Base-by-base conservation (phyloP, 202 grass and related monocot genomes). In the Digitaria exilis region DNA sequence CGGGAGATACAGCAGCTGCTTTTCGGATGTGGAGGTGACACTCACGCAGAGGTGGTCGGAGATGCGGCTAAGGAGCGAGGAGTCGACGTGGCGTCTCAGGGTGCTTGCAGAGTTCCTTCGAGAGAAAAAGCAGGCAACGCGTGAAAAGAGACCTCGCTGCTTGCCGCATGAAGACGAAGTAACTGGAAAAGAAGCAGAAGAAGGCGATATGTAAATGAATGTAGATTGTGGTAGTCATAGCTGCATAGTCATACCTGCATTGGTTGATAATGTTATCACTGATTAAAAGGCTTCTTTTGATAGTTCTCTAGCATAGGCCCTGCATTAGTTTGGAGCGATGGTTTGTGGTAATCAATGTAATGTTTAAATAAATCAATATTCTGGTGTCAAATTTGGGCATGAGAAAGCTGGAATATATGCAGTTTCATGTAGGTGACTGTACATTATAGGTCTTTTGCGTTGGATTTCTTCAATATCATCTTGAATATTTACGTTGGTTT, bases 11-110 rank as follows among this genome's bases (percentile, higher is more conserved):
- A 76, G 3, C 24, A 29, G 44, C 55, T 89, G 21, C 77, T 92
- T 92, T 0, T 22, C 66, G 1, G 34, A 35, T 0, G 90, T 84
- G 29, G 79, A 89, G 81, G 90, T 83, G 59, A 88, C 90, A 0
- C 79, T n/a, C 75, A 13, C n/a, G 86, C 75, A 2, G 86, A 87
- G 59, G 83, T 87, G n/a, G 58, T 81, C 78, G 5, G 82, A 89
- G 74, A 77, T 74, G 79, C 39, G 86, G 73, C 87, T 89, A 45
- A 51, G 86, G 79, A 92, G 75, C 19, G 81, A 88, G 21, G 43
- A 85, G 31, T 43, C 56, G 67, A 82, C 22, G 44, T 82, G 24
- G 86, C 86, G n/a, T 1, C 79, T 91, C 22, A 30, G 1, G 82
- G 25, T 39, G 41, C 43, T 90, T 35, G 13, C 50, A 42, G 77